phyloP scores from a whole-genome alignment of 495 filamentous ascomycete species.

The Geoglossum glabrum region DNA sequence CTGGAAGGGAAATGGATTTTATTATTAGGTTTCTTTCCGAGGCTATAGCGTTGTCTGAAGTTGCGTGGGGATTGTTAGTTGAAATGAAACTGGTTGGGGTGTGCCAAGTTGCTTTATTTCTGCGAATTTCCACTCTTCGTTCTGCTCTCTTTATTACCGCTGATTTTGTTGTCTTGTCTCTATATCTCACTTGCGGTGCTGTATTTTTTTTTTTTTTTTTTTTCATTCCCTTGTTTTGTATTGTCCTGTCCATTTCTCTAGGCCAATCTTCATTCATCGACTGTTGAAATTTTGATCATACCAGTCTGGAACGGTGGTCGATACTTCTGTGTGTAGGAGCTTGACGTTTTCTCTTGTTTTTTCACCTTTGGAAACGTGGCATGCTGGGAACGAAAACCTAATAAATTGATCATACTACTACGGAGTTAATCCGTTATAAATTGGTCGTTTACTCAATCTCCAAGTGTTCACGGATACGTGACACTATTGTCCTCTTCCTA shows the following conservation, averaged over 20 bases:
- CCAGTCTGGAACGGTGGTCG: constrained; percentile 1
- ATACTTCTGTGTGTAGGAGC: neutral
- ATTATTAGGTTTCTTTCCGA: neutral
- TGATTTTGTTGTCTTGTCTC: neutral
- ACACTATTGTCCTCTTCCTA: neutral
- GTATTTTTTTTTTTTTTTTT: neutral
- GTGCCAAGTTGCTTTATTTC: neutral
- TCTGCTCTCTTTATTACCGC: neutral
- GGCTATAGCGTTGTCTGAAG: neutral
- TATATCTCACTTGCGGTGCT: neutral
- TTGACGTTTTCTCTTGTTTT: neutral
- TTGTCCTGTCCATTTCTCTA: neutral
- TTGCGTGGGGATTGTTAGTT: neutral
- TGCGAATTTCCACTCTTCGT: neutral
- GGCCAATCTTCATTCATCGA: neutral
- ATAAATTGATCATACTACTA: constrained; percentile 2
- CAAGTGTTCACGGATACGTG: neutral
- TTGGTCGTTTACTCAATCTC: neutral
- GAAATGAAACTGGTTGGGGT: neutral
- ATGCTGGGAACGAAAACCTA: constrained; percentile 2
- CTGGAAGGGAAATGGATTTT: neutral
- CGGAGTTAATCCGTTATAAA: neutral
- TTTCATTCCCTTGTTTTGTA: neutral
- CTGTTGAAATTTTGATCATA: neutral
- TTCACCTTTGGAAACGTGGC: neutral